phyloP scores from a whole-genome alignment of 2,329 filamentous ascomycete species.

The Fusarium xyrophilum region DNA sequence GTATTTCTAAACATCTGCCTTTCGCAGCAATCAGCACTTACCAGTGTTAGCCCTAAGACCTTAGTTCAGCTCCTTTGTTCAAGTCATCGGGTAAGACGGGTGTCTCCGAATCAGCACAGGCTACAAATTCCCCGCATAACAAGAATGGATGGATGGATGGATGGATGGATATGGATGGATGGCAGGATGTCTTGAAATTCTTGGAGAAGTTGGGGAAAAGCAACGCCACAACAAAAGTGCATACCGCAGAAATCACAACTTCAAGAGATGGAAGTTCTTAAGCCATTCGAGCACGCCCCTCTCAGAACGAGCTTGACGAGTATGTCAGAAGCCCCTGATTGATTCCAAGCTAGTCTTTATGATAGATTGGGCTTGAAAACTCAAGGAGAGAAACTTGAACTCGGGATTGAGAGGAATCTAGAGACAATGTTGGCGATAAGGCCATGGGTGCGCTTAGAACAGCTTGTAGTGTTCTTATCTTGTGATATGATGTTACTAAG shows the following conservation, averaged over 20 bases:
- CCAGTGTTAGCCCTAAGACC: no score
- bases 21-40: neutral
- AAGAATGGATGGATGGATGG: neutral
- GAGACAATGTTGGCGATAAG: neutral
- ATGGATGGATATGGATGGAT: neutral
- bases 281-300: neutral
- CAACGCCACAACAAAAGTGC: neutral
- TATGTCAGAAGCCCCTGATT: neutral
- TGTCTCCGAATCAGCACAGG: neutral
- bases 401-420: neutral
- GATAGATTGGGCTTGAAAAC: neutral
- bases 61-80: neutral
- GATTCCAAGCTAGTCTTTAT: neutral
- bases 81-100: no score
- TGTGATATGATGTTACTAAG: neutral
- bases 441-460: neutral
- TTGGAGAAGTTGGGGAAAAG: slow-evolving; percentile 14
- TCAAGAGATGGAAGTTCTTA: neutral
- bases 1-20: neutral
- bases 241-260: neutral
- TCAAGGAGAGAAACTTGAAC: neutral
- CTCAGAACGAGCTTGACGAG: neutral
- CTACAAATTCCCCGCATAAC: neutral
- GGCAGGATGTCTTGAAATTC: neutral
- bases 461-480: neutral